Conservation (phyloP, 2,329 filamentous ascomycete species). For the Rosellinia necatrix region DNA sequence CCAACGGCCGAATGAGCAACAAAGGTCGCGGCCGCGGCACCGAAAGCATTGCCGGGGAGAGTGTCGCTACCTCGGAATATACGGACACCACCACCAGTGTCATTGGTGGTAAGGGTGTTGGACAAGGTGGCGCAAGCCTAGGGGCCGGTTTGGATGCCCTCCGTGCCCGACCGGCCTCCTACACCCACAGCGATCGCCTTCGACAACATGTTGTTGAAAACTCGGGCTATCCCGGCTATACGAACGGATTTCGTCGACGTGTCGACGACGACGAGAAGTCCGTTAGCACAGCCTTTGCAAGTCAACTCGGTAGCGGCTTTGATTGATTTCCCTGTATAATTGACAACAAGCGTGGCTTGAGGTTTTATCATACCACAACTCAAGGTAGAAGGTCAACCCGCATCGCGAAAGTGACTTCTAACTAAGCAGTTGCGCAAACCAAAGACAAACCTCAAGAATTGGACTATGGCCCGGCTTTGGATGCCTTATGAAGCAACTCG, state of each 20-base stretch:
- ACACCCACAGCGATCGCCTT: constrained; percentile 85
- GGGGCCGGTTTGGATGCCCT: constrained; percentile 74
- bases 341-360: constrained; percentile 17
- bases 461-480: constrained; percentile 21
- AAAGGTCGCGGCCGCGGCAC: constrained; percentile 70
- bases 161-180: constrained; percentile 67
- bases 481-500: constrained; percentile 15
- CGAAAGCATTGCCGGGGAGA: constrained; percentile 87
- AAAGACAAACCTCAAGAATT: constrained; percentile 18
- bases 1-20: constrained; percentile 65
- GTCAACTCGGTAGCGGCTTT: constrained; percentile 73
- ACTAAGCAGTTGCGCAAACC: constrained; percentile 15
- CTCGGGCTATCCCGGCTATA: constrained; percentile 69
- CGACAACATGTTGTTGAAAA: constrained; percentile 89
- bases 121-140: constrained; percentile 87
- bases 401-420: constrained; percentile 18
- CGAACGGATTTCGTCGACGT: constrained; percentile 71
- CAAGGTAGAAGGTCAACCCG: constrained; percentile 14
- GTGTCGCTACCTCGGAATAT: constrained; percentile 86
- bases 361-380: constrained; percentile 19
- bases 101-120: constrained; percentile 73
- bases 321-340: constrained; percentile 35
- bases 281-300: constrained; percentile 94
- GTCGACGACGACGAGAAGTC: constrained; percentile 95
- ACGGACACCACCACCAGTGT: constrained; percentile 83